Evolutionary conservation across 2,329 filamentous ascomycete genomes (phyloP), one percentile per base, ranked within the genome.

Genomic region (Trichoderma sp.): DNA sequence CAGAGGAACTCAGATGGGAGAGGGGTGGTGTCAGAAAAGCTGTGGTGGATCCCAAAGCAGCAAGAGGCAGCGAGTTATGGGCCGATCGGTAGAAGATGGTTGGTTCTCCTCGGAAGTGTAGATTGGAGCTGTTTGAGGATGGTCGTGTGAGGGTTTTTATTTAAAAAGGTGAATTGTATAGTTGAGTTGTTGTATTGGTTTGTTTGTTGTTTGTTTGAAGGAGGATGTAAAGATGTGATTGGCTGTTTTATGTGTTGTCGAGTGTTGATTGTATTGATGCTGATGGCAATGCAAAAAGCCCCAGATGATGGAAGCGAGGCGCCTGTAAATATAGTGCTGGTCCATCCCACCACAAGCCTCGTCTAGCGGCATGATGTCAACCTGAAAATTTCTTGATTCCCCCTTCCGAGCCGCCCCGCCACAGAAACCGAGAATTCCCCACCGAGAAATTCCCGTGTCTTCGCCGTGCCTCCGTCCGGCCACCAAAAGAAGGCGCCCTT

Each of bases 361-460:
- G 30, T 28, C 58, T 34, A 43, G 64, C 64, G 57, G 66, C 65
- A 71, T 72, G 71, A 72, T 72, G 71, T 72, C 66, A 72, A 51
- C 36, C n/a, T 47, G 9, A 34, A 60, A 72, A 28, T 47, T 61
- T 24, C 21, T 26, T 21, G 36, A 58, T 60, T 60, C 57, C 32
- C 9, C 68, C 43, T 72, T 64, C 71, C 71, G 66, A 72, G 58
- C 71, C 66, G 66, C 68, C 67, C 71, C 71, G 71, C 71, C 53
- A 43, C 47, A 28, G 43, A 71, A 60, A 14, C 71, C 71, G 71
- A 72, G 67, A 65, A 65, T 63, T 65, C 47, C 71, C 71, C 71
- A 72, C 70, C 70, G 70, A 68, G 70, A 68, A 66, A 71, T 66
- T 71, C 63, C 70, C 70, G 70, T 65, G n/a, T 36, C 34, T 12